Base-by-base conservation (phyloP, 2,329 filamentous ascomycete species). In the Didymellaceae sp. region DNA sequence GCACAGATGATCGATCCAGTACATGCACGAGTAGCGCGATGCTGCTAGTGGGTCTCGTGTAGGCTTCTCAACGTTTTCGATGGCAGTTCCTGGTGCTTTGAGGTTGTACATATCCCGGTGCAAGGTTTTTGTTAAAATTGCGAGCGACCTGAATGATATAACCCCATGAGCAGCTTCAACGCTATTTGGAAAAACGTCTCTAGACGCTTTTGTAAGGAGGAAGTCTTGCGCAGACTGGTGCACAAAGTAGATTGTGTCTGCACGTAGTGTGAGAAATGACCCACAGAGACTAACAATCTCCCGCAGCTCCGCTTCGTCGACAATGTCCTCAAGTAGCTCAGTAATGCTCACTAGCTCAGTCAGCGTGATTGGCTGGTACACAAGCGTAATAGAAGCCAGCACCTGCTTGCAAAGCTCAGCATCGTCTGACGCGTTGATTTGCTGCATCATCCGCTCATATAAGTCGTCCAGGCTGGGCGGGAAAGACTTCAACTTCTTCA, bases 391-490 rank as follows among this genome's bases (percentile, higher is more conserved):
- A 14, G 18, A n/a, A 13, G 33, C 33, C 14, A 35, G 18, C 11
- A 35, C 18, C 33, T 35, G 18, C 18, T 22, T 9, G 11, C 33
- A 35, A 13, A 22, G 5, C 11, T 35, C 5, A n/a, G 33, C 33
- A 14, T 13, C 8, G 9, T 35, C 11, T 5, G 9, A 22, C 7
- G 6, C 33, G 2, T 11, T 35, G 7, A 79, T 72, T 4, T 70
- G 57, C 0, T 58, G 25, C 20, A 78, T 57, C 73, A 79, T 79
- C 10, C 63, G 62, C 0, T 53, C 2, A 39, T 80, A 80, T 1
- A 79, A 49, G 1, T 51, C 3, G 28, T 74, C 44, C 0, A 79
- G 70, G 0, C 71, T 71, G 1, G 62, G 49, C 4, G 75, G 76
- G 31, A 77, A 71, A 25, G 21, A 25, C 6, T 54, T 32, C 3